phyloP scores from a whole-genome alignment of 1,139 yeast genomes.

The Komagataea norvegica region DNA sequence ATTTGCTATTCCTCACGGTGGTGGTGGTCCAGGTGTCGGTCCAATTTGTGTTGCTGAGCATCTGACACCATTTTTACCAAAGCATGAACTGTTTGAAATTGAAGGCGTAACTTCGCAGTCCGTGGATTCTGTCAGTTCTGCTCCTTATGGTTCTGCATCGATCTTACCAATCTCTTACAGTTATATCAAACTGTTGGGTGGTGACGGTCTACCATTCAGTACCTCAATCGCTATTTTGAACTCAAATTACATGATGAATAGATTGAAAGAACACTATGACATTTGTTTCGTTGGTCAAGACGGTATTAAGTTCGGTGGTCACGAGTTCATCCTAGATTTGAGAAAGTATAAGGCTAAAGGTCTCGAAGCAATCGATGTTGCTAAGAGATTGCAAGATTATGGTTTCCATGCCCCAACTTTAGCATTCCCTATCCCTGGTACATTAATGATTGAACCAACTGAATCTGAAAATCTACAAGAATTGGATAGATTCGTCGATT shows the following conservation, averaged over 20 bases:
- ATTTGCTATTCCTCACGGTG: slow-evolving; percentile 97
- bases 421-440: slow-evolving; percentile 98
- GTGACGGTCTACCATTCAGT: slow-evolving; percentile 74
- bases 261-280: slow-evolving; percentile 64
- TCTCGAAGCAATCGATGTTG: slow-evolving; percentile 92
- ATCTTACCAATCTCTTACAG: slow-evolving; percentile 92
- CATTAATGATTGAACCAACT: slow-evolving; percentile 97
- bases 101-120: slow-evolving; percentile 44
- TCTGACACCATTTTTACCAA: slow-evolving; percentile 77
- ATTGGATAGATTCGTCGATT: slow-evolving; percentile 83
- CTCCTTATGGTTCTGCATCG: slow-evolving; percentile 94
- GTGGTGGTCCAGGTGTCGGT: slow-evolving; percentile 99
- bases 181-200: slow-evolving; percentile 91
- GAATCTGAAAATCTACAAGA: slow-evolving; percentile 89
- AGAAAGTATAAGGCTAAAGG: slow-evolving; percentile 80
- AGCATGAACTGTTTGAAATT: slow-evolving; percentile 60
- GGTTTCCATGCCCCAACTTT: slow-evolving; percentile 99
- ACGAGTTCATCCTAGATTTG: slow-evolving; percentile 89
- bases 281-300: slow-evolving; percentile 68
- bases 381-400: slow-evolving; percentile 94
- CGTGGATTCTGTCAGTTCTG: slow-evolving; percentile 79
- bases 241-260: slow-evolving; percentile 90
- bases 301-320: slow-evolving; percentile 80
- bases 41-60: slow-evolving; percentile 92
- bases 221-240: slow-evolving; percentile 88